Evolutionary conservation across 2,329 filamentous ascomycete species (phyloP).

Genomic region (Fusarium sp.): DNA sequence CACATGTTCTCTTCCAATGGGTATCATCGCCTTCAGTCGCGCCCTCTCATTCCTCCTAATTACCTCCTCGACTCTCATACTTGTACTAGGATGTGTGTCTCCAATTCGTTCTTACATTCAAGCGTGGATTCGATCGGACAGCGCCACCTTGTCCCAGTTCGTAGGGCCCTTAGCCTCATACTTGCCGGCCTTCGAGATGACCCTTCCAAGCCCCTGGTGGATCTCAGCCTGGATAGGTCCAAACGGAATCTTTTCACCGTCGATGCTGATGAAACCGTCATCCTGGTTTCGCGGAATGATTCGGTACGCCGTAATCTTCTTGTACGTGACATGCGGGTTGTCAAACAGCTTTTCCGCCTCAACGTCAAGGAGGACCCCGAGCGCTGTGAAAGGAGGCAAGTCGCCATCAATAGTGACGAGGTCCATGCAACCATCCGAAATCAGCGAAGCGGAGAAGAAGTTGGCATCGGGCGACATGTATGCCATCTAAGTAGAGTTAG

Average conservation of each 20-base stretch:
- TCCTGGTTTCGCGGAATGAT: conserved; percentile 79
- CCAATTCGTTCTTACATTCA: conserved; percentile 4
- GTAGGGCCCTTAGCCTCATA: conserved; percentile 74
- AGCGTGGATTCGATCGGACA: conserved; percentile 45
- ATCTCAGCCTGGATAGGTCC: conserved; percentile 92
- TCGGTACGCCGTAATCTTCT: conserved; percentile 88
- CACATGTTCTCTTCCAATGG: conserved; percentile 24
- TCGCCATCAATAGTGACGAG: conserved; percentile 83
- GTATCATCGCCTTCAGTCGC: conserved; percentile 38
- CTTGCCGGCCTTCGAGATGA: conserved; percentile 79
- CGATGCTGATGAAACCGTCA: conserved; percentile 90
- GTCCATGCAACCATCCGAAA: conserved; percentile 88
- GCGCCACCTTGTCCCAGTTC: conserved; percentile 58
- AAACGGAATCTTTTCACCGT: conserved; percentile 89
- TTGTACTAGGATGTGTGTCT: not conserved
- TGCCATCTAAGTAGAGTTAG: conserved; percentile 70
- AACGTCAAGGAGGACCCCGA: conserved; percentile 77
- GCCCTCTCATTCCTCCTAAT: conserved; percentile 1
- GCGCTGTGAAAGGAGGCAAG: conserved; percentile 71
- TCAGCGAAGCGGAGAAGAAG: conserved; percentile 86
- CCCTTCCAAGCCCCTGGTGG: conserved; percentile 82
- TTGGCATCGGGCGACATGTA: conserved; percentile 89
- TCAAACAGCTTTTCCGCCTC: conserved; percentile 83
- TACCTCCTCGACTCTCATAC: not conserved
- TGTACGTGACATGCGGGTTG: conserved; percentile 79